Base-by-base conservation (phyloP, 345 rosid species). In the Arabis hirsuta region DNA sequence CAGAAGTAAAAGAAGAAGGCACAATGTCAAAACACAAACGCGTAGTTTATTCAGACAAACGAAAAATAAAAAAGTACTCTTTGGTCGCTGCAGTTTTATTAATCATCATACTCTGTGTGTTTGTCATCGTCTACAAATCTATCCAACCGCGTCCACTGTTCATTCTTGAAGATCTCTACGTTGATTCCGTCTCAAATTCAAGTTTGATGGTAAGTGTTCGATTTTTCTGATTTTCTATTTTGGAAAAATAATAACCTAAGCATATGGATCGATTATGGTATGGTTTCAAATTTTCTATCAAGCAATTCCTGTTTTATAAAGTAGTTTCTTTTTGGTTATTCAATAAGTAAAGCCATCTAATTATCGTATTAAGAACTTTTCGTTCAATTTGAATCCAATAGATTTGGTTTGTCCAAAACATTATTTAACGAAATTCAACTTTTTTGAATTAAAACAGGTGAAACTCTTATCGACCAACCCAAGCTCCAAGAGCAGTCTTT, bases 121-220 rank as follows among this genome's bases (percentile, higher is more conserved):
- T 5, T 11, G 10, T 1, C 36, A 0, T 61, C 10, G 2, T 16
- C 16, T 2, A 22, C 39, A 0, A 1, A 27, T 11, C 3, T 11
- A 27, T 0, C 38, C 3, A 19, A 12, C 45, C 52, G 2, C 53
- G 4, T 11, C 75, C 75, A 61, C 26, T 9, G 24, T 71, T 71
- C 52, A 43, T n/a, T 34, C 75, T 71, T 36, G 68, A 61, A 12
- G 60, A 71, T 52, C 54, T 71, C 61, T 71, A 11, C 38, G 12
- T 61, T 14, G 60, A 53, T 31, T 11, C 68, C 9, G 0, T 41
- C 51, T 26, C 67, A 7, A 50, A 43, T 12, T 59, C 74, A 60
- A 50, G 47, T 16, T 27, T 71, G 2, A 16, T 32, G 11, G 74
- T 71, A 41, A 51, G 43, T 32, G 43, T 34, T 11, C 36, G 14